Base-by-base conservation (phyloP, 352 stramenopile species). In the Pythium coloratum region DNA sequence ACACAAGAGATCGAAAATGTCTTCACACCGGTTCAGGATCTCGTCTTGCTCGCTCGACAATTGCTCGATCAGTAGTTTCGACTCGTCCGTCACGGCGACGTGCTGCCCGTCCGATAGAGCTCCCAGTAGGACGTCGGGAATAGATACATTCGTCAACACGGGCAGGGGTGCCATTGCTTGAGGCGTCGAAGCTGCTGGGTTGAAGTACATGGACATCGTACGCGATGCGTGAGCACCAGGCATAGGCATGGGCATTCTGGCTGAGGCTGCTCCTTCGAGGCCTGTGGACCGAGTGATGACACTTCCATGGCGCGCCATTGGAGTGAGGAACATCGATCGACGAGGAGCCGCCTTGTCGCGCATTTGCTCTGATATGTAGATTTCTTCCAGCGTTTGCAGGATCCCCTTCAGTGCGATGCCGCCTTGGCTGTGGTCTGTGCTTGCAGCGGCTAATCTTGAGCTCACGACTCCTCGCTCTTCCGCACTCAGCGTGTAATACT, bases 1-100 rank as follows among this genome's bases (percentile, higher is more conserved):
- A 60, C 82, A 91, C 0, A 91, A 67, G 38, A 88, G n/a, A 24
- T 89, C 77, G 38, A 89, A 91, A 0, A 88, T 58, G 24, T 83
- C 73, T 61, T 91, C 78, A 28, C 82, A 91, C 30, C 75, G 75
- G 12, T 64, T 64, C 28, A 85, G 33, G 12, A 85, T 69, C 18
- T 75, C 62, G 6, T 78, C 70, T 2, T 79, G 67, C 2, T 56
- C 65, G 14, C 20, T 55, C 3, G 42, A 47, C 7, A 81, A 55
- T 47, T 76, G 49, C 4, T 75, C 76, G 18, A 65, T 68, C 8
- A 69, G n/a, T 9, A 68, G 33, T 18, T 69, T 49, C 0, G 55
- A 46, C 9, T 65, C 47, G 28, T 69, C 60, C 2, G 61, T 65
- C 32, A 55, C 47, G 0, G 60, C 67, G 16, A 55, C 60, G 46